Evolutionary conservation across 495 filamentous ascomycete genomes (phyloP).

Genomic region (Bombardia bombarda): DNA sequence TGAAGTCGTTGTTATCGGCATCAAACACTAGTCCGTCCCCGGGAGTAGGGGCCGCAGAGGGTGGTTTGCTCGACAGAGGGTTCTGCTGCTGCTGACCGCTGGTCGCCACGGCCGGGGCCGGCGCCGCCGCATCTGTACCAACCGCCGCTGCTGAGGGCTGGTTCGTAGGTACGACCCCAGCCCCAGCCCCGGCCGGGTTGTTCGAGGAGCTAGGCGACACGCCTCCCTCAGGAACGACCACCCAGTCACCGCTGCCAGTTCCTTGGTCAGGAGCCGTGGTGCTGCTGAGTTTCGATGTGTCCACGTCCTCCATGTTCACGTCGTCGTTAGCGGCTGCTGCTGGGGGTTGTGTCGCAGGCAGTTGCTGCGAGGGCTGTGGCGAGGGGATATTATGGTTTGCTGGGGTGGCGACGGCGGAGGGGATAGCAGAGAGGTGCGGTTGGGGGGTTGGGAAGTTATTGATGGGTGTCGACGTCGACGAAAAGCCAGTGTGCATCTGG

Average conservation of each 20-base stretch:
- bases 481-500: conserved; percentile 52
- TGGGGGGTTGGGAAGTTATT: conserved; percentile 41
- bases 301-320: conserved; percentile 30
- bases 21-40: conserved; percentile 31
- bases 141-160: conserved; percentile 8
- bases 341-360: conserved; percentile 12
- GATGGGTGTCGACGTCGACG: conserved; percentile 41
- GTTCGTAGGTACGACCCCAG: conserved; percentile 5
- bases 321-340: conserved; percentile 9
- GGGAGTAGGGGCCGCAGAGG: conserved; percentile 33
- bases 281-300: conserved; percentile 4
- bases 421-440: conserved; percentile 28
- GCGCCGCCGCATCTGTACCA: conserved; percentile 12
- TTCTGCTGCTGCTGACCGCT: background rate
- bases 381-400: conserved; percentile 30
- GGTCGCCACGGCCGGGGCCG: conserved; percentile 7
- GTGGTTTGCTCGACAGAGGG: conserved; percentile 23
- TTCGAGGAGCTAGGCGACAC: conserved; percentile 11
- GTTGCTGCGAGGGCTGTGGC: no score
- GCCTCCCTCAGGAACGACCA: conserved; percentile 44
- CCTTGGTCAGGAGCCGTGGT: conserved; percentile 30
- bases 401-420: conserved; percentile 42
- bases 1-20: conserved; percentile 41
- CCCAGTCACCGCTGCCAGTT: conserved; percentile 44
- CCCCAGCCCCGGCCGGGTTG: conserved; percentile 14